Percentiles rank a stretch among this genome's conserved stretches.
Evolutionary conservation across 768 basidiomycete genomes (phyloP).

Genomic region (Grammothele lineata): DNA sequence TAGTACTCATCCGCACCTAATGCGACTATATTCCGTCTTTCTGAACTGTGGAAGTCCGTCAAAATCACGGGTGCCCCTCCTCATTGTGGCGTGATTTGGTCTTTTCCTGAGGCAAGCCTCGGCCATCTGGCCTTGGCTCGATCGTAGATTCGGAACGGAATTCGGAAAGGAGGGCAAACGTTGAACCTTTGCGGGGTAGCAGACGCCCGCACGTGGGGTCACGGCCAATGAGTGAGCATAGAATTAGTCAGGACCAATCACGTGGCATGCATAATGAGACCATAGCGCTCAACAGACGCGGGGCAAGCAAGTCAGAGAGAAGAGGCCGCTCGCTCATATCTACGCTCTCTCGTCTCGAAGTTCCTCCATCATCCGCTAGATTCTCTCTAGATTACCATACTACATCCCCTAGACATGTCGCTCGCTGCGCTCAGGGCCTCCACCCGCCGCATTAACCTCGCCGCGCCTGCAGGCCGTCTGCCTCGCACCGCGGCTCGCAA

Average conservation of each 20-base stretch:
- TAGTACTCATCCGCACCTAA: no score
- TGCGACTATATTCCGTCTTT: no score
- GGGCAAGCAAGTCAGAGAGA: no score
- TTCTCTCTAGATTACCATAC: neutral
- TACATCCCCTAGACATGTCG: conserved; percentile 40
- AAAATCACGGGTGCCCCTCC: no score
- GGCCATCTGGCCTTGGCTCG: no score
- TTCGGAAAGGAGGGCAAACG: no score
- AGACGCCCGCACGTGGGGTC: conserved; percentile 3
- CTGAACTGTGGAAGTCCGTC: no score
- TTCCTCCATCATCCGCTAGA: neutral
- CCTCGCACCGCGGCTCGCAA: conserved; percentile 28
- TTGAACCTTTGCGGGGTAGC: neutral
- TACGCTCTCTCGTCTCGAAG: neutral
- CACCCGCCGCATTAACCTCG: conserved; percentile 39
- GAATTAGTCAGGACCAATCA: conserved; percentile 15
- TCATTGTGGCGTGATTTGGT: no score
- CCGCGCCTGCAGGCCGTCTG: conserved; percentile 21
- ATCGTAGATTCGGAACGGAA: no score
- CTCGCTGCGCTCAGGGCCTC: conserved; percentile 50
- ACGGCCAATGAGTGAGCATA: conserved; percentile 3
- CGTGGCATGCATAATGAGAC: conserved; percentile 7
- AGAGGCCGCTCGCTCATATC: no score
- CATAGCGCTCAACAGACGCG: conserved; percentile 1
- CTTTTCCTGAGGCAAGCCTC: no score